phyloP scores from a whole-genome alignment of 2,329 filamentous ascomycete genomes.

The Purpureocillium lavendulum region DNA sequence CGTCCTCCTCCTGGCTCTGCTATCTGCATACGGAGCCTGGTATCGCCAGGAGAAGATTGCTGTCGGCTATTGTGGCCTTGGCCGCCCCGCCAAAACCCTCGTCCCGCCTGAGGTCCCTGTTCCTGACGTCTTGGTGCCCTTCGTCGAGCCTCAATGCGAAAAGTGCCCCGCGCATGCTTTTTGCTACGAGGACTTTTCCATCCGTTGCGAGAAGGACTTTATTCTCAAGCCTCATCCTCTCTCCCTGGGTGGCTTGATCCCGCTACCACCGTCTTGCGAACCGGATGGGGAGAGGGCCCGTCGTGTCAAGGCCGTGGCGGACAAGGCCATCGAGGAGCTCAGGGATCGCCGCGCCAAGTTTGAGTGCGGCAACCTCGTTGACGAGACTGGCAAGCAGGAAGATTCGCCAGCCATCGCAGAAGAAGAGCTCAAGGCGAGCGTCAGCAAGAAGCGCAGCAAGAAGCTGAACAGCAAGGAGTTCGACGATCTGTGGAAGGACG shows the following conservation, averaged over 20 bases:
- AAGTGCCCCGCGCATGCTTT: conserved; percentile 84
- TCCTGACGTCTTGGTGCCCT: conserved; percentile 61
- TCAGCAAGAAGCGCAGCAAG: conserved; percentile 69
- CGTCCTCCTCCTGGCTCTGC: conserved; percentile 60
- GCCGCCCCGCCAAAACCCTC: conserved; percentile 47
- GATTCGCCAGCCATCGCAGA: conserved; percentile 55
- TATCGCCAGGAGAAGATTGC: conserved; percentile 95
- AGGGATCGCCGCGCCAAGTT: conserved; percentile 79
- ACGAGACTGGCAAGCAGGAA: conserved; percentile 51
- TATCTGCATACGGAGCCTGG: conserved; percentile 68
- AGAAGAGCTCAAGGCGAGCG: conserved; percentile 66
- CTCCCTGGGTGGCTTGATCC: conserved; percentile 70
- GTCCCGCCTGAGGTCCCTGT: conserved; percentile 44
- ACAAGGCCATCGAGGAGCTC: conserved; percentile 80
- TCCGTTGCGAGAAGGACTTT: conserved; percentile 80
- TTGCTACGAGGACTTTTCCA: conserved; percentile 71
- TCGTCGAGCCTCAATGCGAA: conserved; percentile 77
- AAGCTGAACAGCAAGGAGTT: conserved; percentile 83
- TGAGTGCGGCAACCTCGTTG: conserved; percentile 71
- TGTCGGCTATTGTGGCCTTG: conserved; percentile 89
- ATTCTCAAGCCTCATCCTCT: conserved; percentile 78
- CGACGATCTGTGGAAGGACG: conserved; percentile 74
- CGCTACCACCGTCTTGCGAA: conserved; percentile 85
- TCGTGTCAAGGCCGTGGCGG: conserved; percentile 77
- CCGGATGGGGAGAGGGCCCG: conserved; percentile 89